phyloP scores from a whole-genome alignment of 768 basidiomycete species.

The Dioszegia aurantiaca region DNA sequence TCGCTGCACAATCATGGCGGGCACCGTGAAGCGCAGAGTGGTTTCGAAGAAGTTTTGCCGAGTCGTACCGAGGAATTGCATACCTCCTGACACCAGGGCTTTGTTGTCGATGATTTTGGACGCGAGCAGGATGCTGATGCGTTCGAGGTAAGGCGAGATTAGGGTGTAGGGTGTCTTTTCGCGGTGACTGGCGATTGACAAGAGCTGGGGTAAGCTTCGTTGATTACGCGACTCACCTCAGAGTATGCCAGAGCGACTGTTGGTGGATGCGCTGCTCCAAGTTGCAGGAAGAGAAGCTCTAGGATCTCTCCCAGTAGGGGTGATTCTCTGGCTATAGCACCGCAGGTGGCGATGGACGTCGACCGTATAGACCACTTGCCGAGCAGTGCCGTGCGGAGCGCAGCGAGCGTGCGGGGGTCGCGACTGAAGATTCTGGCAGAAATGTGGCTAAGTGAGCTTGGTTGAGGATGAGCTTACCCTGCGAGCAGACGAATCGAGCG shows the following conservation, averaged over 20 bases:
- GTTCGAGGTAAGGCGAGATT: slow-evolving; percentile 37
- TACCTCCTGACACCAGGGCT: slow-evolving; percentile 37
- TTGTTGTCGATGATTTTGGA: slow-evolving; percentile 18
- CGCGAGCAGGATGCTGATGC: slow-evolving; percentile 39
- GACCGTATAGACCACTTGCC: slow-evolving; percentile 17
- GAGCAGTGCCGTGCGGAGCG: background rate
- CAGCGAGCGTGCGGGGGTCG: background rate
- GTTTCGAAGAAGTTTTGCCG: slow-evolving; percentile 41
- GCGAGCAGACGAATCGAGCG: slow-evolving; percentile 8
- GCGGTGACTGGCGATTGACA: slow-evolving; percentile 28
- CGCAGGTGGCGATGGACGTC: slow-evolving; percentile 31
- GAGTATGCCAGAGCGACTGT: slow-evolving; percentile 38
- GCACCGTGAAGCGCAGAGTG: slow-evolving; percentile 39
- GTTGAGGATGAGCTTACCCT: slow-evolving; percentile 5
- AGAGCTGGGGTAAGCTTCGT: slow-evolving; percentile 32
- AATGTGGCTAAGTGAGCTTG: slow-evolving; percentile 6
- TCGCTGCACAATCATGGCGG: slow-evolving; percentile 31
- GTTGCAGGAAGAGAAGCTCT: slow-evolving; percentile 30
- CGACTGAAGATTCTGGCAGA: background rate
- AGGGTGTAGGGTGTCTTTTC: slow-evolving; percentile 44
- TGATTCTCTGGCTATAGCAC: slow-evolving; percentile 28
- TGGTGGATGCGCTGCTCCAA: slow-evolving; percentile 32
- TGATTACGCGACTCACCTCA: slow-evolving; percentile 24
- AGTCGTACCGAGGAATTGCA: slow-evolving; percentile 38
- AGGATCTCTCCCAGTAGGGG: slow-evolving; percentile 29